Conservation (phyloP, 2,329 filamentous ascomycete species). For the Talaromyces islandicus region DNA sequence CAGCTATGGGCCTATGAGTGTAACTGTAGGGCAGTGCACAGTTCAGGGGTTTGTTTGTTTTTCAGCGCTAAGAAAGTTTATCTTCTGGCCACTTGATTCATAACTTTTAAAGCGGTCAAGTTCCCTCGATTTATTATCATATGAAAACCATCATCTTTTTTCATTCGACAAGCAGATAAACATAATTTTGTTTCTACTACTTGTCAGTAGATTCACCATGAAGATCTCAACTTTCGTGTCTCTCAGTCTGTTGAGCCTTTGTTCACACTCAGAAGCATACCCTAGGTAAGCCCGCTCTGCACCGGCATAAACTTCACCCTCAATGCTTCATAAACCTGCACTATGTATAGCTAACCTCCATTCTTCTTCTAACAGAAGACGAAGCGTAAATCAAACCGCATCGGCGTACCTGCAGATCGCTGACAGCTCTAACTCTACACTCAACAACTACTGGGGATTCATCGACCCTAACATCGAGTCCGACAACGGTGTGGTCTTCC, state of each 20-base stretch:
- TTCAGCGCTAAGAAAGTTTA: no score
- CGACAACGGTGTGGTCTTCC: conserved; percentile 5
- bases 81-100: no score
- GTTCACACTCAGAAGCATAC: neutral
- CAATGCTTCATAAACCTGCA: neutral
- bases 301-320: neutral
- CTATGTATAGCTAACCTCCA: neutral
- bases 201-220: neutral
- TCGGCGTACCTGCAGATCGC: conserved; percentile 2
- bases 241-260: neutral
- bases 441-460: conserved; percentile 4
- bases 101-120: no score
- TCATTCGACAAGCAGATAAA: no score
- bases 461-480: neutral
- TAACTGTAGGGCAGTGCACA: no score
- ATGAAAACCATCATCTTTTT: no score
- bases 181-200: no score
- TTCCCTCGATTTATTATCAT: no score
- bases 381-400: neutral
- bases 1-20: no score
- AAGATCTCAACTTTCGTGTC: neutral
- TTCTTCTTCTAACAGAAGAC: neutral
- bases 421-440: neutral
- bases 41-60: no score
- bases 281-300: no score